phyloP scores from a whole-genome alignment of 208 protist species.

The Kentomonas sorsogonicus region DNA sequence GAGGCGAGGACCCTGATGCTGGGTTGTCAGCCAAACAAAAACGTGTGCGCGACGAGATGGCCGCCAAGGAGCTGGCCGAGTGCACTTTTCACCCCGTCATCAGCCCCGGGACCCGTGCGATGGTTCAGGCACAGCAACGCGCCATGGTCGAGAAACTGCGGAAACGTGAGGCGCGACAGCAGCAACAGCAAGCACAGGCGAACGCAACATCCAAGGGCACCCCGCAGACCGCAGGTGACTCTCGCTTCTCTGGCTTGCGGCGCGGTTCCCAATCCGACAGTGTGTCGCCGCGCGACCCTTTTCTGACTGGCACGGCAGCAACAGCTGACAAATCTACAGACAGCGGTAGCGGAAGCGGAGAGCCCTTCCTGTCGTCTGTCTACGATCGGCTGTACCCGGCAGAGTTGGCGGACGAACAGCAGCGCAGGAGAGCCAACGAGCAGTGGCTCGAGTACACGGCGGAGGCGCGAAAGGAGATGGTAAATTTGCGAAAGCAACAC shows the following conservation, averaged over 20 bases:
- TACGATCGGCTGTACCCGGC: conserved; percentile 70
- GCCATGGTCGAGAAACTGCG: conserved; percentile 14
- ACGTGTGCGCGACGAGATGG: conserved; percentile 30
- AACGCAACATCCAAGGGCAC: conserved; percentile 1
- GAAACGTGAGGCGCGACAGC: not conserved
- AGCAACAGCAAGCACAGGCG: not conserved
- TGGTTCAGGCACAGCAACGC: conserved; percentile 29
- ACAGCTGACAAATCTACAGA: too few relatives aligned
- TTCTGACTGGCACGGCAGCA: too few relatives aligned
- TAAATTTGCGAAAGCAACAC: conserved; percentile 31
- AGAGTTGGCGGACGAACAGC: conserved; percentile 20
- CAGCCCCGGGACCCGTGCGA: conserved; percentile 43
- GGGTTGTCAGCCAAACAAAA: conserved; percentile 1
- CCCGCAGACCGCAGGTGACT: too few relatives aligned
- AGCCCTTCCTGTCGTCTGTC: conserved; percentile 25
- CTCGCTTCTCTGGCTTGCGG: too few relatives aligned
- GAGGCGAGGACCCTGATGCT: too few relatives aligned
- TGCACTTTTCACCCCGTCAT: conserved; percentile 77
- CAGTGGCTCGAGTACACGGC: conserved; percentile 29
- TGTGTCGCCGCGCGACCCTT: not conserved
- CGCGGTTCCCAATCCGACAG: too few relatives aligned
- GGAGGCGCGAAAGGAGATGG: conserved; percentile 34
- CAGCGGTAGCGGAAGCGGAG: conserved; percentile 1
- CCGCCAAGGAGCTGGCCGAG: conserved; percentile 42
- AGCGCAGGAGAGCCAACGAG: conserved; percentile 19